Evolutionary conservation across 2,329 filamentous ascomycete species (phyloP).

Genomic region (Aphanoascus verrucosus): DNA sequence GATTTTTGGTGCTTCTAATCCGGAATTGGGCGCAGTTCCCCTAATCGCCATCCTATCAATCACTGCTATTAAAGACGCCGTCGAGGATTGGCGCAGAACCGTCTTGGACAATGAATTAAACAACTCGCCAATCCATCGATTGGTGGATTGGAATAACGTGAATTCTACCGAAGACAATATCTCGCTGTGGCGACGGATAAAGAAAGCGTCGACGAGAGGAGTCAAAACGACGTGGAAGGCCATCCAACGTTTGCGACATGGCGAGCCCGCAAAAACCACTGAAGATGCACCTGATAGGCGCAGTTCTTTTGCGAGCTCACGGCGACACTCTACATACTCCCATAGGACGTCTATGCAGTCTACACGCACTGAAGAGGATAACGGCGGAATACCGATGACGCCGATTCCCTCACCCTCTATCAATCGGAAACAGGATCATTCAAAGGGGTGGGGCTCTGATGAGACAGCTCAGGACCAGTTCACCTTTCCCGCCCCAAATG

Average conservation of each 20-base stretch:
- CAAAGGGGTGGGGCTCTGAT: not conserved
- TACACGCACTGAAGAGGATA: slow-evolving; percentile 32
- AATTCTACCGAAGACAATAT: slow-evolving; percentile 83
- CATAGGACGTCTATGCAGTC: slow-evolving; percentile 44
- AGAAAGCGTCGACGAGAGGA: slow-evolving; percentile 68
- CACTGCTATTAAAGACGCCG: slow-evolving; percentile 85
- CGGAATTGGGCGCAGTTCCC: slow-evolving; percentile 78
- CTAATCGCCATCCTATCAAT: slow-evolving; percentile 84
- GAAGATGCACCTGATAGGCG: slow-evolving; percentile 45
- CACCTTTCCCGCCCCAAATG: not conserved
- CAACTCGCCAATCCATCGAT: slow-evolving; percentile 84
- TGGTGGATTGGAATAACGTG: slow-evolving; percentile 83
- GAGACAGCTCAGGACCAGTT: slow-evolving; percentile 1
- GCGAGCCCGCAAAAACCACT: slow-evolving; percentile 29
- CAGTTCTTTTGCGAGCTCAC: slow-evolving; percentile 47
- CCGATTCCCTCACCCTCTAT: slow-evolving; percentile 66
- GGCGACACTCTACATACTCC: slow-evolving; percentile 47
- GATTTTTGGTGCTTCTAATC: slow-evolving; percentile 87
- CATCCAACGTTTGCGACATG: slow-evolving; percentile 41
- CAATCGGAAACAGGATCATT: slow-evolving; percentile 4
- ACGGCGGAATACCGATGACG: slow-evolving; percentile 84
- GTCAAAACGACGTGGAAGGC: slow-evolving; percentile 47
- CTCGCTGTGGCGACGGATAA: slow-evolving; percentile 73
- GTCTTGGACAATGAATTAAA: slow-evolving; percentile 87
- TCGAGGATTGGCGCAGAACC: slow-evolving; percentile 90